Base-by-base conservation (phyloP, 2,329 filamentous ascomycete species). In the Bisporella sp. region DNA sequence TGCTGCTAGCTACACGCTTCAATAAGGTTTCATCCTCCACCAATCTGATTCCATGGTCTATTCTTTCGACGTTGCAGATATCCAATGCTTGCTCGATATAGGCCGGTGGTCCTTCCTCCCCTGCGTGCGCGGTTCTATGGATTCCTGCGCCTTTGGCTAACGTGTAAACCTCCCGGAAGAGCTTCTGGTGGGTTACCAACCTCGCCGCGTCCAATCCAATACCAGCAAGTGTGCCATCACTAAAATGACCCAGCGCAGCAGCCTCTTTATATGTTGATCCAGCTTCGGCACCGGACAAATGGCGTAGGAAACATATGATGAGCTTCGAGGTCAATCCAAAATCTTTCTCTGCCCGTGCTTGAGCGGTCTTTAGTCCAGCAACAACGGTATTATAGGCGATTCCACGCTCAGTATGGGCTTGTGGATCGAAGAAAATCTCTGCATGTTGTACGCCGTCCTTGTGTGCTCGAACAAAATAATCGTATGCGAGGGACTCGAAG, bases 361-460 rank as follows among this genome's bases (percentile, higher is more conserved):
- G 77, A 1, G 83, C 87, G 1, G 73, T 72, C 0, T 69, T 70
- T 59, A 89, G 81, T 3, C 87, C 87, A 3, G 67, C 63, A 4
- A 89, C 73, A 28, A 90, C 76, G 2, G 78, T 83, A 12, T 75
- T 69, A 62, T 87, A 84, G 6, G 73, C 57, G 4, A 91, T 69
- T 5, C 82, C 82, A 13, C 85, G 76, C 9, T 68, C 69, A 4
- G 80, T 76, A 66, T 91, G 87, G 1, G 84, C 85, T 66, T 91
- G 86, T 1, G 87, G 86, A 64, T 91, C 87, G 69, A 91, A 90
- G 70, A 89, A 91, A 56, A 89, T 76, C 66, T 91, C 87, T 11
- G 84, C 84, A 62, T 91, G 86, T 45, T 78, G 74, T 1, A 90
- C 81, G 37, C 80, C 79, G 54, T 89, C 81, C 1, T 69, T 68